These are phyloP conservation scores for Boletus bicolor DNA, from an alignment of 768 basidiomycete species.

Conservation along the genomic window DNA sequence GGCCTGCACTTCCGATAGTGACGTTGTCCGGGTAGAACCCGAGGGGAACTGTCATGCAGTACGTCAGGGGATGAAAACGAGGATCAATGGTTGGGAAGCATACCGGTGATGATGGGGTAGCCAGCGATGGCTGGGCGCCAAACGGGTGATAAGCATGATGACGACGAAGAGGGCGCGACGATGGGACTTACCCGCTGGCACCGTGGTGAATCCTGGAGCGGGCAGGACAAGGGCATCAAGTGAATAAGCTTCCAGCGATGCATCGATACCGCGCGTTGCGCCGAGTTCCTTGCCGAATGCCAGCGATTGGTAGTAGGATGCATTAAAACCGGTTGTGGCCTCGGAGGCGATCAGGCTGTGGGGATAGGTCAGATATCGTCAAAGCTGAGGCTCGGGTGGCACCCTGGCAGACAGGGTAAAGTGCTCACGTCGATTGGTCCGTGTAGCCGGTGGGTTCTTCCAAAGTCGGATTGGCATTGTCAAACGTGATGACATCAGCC, in stretches of 20 bases:
- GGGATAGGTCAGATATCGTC: neutral
- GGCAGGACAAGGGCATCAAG: conserved; percentile 53
- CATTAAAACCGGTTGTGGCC: conserved; percentile 27
- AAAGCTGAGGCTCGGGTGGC: neutral
- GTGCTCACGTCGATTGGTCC: conserved; percentile 32
- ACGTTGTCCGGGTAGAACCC: conserved; percentile 38
- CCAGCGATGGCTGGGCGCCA: conserved; percentile 30
- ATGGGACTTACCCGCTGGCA: conserved; percentile 17
- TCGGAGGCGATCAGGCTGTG: conserved; percentile 23
- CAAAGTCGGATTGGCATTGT: conserved; percentile 46
- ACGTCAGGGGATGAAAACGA: neutral
- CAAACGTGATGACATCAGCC: conserved; percentile 56
- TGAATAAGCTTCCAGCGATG: conserved; percentile 40
- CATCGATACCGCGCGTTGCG: conserved; percentile 52
- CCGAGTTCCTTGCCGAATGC: conserved; percentile 47
- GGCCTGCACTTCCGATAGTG: conserved; percentile 34
- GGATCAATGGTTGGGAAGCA: neutral
- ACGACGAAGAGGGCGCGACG: neutral
- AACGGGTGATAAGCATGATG: neutral
- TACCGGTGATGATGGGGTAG: conserved; percentile 34
- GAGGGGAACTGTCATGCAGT: conserved; percentile 29
- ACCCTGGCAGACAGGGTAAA: conserved; percentile 15
- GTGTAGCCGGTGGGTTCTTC: conserved; percentile 41
- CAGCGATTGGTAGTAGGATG: conserved; percentile 43
- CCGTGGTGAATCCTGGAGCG: conserved; percentile 20